Evolutionary conservation across 2,329 filamentous ascomycete genomes (phyloP), one percentile per base, ranked within the genome.

Genomic region (Aspergillus ibericus): DNA sequence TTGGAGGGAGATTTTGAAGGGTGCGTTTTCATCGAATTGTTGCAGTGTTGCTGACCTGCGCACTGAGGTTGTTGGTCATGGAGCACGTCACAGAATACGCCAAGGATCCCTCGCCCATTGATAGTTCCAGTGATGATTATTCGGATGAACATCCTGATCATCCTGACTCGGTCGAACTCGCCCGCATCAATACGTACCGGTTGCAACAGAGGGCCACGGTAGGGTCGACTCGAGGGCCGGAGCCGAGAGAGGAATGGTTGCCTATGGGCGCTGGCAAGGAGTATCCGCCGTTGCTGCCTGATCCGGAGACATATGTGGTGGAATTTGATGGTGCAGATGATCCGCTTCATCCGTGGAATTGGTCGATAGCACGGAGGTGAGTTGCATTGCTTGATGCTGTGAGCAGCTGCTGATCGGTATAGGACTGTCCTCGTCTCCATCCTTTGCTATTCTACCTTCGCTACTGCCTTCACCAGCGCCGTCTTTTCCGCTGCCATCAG

Each of bases 401-500:
- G 5, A 16, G 13, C 16, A 5, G 16, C 1, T 3, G 20, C 35
- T 50, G 13, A 50, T 5, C 12, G 12, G 10, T 25, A 5, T 36
- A 67, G 67, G 36, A 48, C 66, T 3, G 36, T 52, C 5, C 63
- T 72, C 4, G 71, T 72, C 1, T 53, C 56, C 25, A 59, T 68
- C 1, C 58, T 73, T 5, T 67, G 68, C 13, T 85, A 80, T 54
- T 78, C 79, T 5, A 84, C 83, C 3, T 74, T 85, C 38, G 72
- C 76, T 1, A 75, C 79, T 0, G 80, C 82, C 0, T 84, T 85
- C 59, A 78, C 78, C 0, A 77, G 74, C 8, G 88, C 85, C 72
- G 87, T 91, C 66, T 92, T 90, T 77, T 90, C 88, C 1, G 78
- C 86, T 15, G 87, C 87, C 4, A 88, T 87, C 0, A 60, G 60